Percentiles rank a stretch among this genome's conserved stretches.
phyloP scores from a whole-genome alignment of 805 yeast species.

The Kazachstania martiniae region DNA sequence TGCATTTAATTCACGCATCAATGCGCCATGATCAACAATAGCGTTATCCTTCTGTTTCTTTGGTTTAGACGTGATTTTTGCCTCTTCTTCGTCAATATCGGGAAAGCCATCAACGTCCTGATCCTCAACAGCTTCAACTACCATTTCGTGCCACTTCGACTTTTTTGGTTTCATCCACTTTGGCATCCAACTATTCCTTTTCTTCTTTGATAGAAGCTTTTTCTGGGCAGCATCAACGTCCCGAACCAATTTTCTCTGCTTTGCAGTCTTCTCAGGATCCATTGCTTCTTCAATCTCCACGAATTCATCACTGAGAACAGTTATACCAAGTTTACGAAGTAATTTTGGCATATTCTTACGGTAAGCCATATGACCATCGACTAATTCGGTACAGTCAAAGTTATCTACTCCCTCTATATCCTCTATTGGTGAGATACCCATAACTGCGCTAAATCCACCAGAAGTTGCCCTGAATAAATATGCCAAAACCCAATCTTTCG shows the following conservation, averaged over 20 bases:
- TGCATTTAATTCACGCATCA: slow-evolving; percentile 17
- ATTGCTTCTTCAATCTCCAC: slow-evolving; percentile 87
- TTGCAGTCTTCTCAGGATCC: slow-evolving; percentile 75
- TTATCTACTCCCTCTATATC: slow-evolving; percentile 62
- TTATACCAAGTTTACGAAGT: slow-evolving; percentile 59
- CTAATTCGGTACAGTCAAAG: slow-evolving; percentile 74
- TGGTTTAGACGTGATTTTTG: slow-evolving; percentile 2
- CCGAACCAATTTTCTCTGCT: slow-evolving; percentile 67
- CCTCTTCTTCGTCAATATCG: slow-evolving; percentile 1
- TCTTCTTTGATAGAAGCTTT: slow-evolving; percentile 35
- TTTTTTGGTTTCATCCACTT: slow-evolving; percentile 42
- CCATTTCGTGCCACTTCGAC: slow-evolving; percentile 55
- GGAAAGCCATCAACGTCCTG: slow-evolving; percentile 7
- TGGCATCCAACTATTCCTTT: slow-evolving; percentile 31
- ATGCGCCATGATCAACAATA: slow-evolving; percentile 22
- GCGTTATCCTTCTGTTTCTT: slow-evolving; percentile 18
- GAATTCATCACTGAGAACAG: slow-evolving; percentile 80
- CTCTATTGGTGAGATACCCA: slow-evolving; percentile 75
- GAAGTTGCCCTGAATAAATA: slow-evolving; percentile 91
- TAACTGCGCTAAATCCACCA: slow-evolving; percentile 86
- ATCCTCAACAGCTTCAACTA: slow-evolving; percentile 33
- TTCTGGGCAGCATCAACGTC: slow-evolving; percentile 84
- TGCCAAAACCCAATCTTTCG: slow-evolving; percentile 93
- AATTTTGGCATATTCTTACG: slow-evolving; percentile 87
- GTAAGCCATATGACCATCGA: slow-evolving; percentile 96